phyloP scores from a whole-genome alignment of 192 early-diverging fungal genomes.

The Lunasporangiospora selenospora region DNA sequence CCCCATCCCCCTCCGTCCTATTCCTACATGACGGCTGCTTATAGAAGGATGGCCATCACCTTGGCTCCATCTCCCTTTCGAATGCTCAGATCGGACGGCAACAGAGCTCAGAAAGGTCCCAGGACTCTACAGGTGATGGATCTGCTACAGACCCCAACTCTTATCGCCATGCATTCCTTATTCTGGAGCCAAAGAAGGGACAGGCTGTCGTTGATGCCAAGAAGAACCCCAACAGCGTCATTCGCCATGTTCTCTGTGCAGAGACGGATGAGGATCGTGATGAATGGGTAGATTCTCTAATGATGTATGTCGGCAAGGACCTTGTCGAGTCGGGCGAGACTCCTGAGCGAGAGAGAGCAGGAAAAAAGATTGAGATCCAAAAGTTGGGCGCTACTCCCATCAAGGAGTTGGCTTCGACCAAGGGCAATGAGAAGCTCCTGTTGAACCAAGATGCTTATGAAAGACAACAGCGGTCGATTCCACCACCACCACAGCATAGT shows the following conservation, averaged over 20 bases:
- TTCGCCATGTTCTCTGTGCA: slow-evolving; percentile 85
- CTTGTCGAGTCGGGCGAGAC: neutral
- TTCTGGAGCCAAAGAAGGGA: slow-evolving; percentile 83
- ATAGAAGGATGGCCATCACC: slow-evolving; percentile 74
- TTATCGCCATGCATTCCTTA: slow-evolving; percentile 88
- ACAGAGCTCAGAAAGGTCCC: slow-evolving; percentile 40
- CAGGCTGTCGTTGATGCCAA: slow-evolving; percentile 38
- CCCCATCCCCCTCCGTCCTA: too few relatives aligned
- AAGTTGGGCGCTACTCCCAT: slow-evolving; percentile 43
- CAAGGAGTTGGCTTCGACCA: slow-evolving; percentile 32
- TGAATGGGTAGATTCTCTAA: slow-evolving; percentile 84
- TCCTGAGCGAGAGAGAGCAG: slow-evolving; percentile 10
- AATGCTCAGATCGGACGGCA: slow-evolving; percentile 75
- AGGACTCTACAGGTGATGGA: slow-evolving; percentile 15
- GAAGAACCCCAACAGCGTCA: slow-evolving; percentile 36
- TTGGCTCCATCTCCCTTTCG: slow-evolving; percentile 78
- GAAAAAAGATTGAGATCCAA: slow-evolving; percentile 23
- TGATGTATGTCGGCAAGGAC: slow-evolving; percentile 52
- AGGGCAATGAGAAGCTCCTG: slow-evolving; percentile 38
- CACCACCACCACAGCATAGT: slow-evolving; percentile 5
- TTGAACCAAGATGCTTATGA: slow-evolving; percentile 31
- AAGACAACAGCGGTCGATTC: slow-evolving; percentile 32
- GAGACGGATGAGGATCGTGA: slow-evolving; percentile 91
- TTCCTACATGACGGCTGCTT: too few relatives aligned
- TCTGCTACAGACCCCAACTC: slow-evolving; percentile 60